A percentile compares a stretch with the other conserved stretches of the same genome.
phyloP scores from a whole-genome alignment of 257 asterid genomes.

The Solanum dulcamara region DNA sequence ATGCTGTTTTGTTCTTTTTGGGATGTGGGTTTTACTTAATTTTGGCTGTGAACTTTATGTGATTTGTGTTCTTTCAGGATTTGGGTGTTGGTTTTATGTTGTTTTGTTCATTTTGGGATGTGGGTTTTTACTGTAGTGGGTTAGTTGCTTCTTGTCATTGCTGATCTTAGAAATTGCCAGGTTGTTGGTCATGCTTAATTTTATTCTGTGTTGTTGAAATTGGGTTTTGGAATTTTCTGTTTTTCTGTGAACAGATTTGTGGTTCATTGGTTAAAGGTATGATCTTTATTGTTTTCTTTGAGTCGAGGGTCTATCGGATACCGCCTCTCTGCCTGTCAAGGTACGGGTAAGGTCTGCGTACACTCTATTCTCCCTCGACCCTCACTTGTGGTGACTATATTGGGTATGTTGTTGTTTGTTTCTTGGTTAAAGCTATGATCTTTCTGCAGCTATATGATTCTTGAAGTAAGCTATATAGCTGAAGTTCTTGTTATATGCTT shows the following conservation, averaged over 20 bases:
- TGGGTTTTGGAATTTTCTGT: not conserved
- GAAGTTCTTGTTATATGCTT: not conserved
- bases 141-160: constrained; percentile 1
- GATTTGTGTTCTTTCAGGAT: not conserved
- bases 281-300: not conserved
- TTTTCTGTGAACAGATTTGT: not conserved
- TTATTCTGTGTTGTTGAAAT: not conserved
- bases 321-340: not conserved
- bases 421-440: not conserved
- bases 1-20: not conserved
- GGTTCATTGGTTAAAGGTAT: not conserved
- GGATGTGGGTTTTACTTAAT: not conserved
- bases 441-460: not conserved
- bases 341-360: not conserved
- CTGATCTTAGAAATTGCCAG: not conserved
- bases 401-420: not conserved
- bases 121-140: not conserved
- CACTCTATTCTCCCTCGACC: not conserved
- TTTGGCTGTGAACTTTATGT: not conserved
- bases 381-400: not conserved
- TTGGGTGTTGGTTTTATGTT: not conserved
- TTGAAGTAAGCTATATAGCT: not conserved
- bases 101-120: not conserved
- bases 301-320: not conserved
- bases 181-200: not conserved